Evolutionary conservation across 495 filamentous ascomycete species (phyloP).

Genomic region (Penicillium cataractarum): DNA sequence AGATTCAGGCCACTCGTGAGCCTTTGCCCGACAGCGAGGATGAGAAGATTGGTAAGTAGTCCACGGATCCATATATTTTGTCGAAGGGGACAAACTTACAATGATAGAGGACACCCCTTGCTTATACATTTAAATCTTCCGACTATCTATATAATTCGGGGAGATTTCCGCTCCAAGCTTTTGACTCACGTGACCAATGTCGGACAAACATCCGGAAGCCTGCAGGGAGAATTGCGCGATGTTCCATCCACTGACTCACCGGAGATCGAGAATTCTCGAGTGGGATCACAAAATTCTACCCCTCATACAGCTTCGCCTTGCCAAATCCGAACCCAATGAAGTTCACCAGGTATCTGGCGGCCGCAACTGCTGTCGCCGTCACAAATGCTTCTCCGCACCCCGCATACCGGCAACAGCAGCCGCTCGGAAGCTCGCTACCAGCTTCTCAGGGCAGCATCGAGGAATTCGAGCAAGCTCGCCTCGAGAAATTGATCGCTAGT

Average conservation of each 20-base stretch:
- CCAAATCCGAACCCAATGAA: constrained; percentile 24
- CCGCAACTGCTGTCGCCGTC: constrained; percentile 26
- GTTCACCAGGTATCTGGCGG: constrained; percentile 27
- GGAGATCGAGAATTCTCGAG: background rate
- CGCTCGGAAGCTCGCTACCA: constrained; percentile 13
- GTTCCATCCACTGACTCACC: background rate
- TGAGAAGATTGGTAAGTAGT: no score
- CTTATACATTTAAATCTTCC: no score
- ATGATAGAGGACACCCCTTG: no score
- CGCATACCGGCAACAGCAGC: constrained; percentile 30
- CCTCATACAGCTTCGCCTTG: background rate
- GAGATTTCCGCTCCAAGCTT: background rate
- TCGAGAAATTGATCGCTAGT: constrained; percentile 37
- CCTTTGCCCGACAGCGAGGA: no score
- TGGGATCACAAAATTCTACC: background rate
- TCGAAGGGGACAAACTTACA: no score
- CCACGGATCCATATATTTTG: no score
- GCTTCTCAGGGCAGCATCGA: constrained; percentile 6
- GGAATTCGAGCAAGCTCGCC: background rate
- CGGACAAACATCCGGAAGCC: background rate
- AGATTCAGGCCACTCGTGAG: no score
- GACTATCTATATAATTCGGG: background rate
- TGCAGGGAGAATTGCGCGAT: background rate
- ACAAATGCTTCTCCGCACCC: constrained; percentile 41
- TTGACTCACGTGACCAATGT: constrained; percentile 3